phyloP scores from a whole-genome alignment of 306 rosid genomes.

The Prunus campanulata region DNA sequence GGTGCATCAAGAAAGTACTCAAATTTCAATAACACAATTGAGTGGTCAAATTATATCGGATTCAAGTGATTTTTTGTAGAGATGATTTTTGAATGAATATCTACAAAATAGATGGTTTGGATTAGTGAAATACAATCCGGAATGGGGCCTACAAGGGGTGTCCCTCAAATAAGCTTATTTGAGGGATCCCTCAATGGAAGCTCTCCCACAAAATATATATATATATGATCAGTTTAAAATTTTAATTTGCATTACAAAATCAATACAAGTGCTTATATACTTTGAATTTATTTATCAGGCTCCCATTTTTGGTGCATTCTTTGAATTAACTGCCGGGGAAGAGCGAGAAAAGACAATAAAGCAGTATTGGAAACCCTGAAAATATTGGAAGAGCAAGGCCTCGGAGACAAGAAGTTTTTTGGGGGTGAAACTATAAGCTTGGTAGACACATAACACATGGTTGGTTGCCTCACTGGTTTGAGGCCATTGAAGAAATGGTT shows the following conservation, averaged over 20 bases:
- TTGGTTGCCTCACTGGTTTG: slow-evolving; percentile 18
- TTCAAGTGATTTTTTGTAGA: too few species aligned
- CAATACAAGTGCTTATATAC: not conserved
- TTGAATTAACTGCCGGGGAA: slow-evolving; percentile 3
- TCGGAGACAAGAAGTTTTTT: slow-evolving; percentile 25
- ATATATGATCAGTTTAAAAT: not conserved
- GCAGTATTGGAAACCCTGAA: slow-evolving; percentile 16
- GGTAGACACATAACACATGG: slow-evolving; percentile 28
- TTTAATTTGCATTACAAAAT: not conserved
- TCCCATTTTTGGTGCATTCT: not conserved
- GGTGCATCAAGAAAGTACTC: too few species aligned
- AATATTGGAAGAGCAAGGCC: slow-evolving; percentile 24
- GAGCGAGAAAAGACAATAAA: slow-evolving; percentile 12
- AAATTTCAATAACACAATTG: too few species aligned
- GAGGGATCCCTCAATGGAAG: too few species aligned
- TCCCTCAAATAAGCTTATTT: too few species aligned
- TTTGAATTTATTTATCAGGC: not conserved
- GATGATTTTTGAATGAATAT: too few species aligned
- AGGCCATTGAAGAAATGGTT: slow-evolving; percentile 11
- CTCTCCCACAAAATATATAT: too few species aligned
- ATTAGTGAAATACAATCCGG: too few species aligned
- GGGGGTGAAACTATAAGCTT: slow-evolving; percentile 35
- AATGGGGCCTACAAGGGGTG: too few species aligned
- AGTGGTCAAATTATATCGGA: too few species aligned
- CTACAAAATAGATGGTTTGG: too few species aligned